Conservation (phyloP, 2,329 filamentous ascomycete genomes). For the Penicillium rolfsii region DNA sequence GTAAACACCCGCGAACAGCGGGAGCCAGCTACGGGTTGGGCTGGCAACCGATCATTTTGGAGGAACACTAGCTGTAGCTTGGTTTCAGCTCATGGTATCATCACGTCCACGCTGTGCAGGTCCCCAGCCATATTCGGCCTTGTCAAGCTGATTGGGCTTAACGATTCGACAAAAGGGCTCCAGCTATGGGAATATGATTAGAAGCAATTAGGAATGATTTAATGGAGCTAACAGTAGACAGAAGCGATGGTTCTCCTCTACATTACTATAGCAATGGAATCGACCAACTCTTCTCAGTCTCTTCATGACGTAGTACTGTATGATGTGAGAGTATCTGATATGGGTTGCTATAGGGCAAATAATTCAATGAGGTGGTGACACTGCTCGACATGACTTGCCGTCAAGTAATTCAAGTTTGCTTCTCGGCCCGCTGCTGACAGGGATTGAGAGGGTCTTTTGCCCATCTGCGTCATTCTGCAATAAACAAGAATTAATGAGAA, state of each 20-base stretch:
- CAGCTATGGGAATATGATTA: too few relatives aligned
- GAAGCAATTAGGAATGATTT: background rate
- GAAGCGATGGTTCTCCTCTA: background rate
- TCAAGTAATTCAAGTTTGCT: background rate
- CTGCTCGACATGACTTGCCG: background rate
- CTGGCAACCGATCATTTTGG: constrained; percentile 26
- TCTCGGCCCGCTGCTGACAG: background rate
- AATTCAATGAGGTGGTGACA: background rate
- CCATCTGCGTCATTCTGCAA: background rate
- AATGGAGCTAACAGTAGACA: background rate
- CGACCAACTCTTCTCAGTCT: background rate
- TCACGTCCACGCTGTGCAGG: background rate
- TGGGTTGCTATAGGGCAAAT: background rate
- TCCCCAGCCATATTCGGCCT: background rate
- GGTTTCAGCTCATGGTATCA: constrained; percentile 1
- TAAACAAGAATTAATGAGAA: background rate
- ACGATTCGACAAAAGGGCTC: too few relatives aligned
- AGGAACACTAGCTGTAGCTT: background rate
- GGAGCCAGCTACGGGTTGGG: constrained; percentile 22
- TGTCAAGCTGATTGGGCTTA: background rate
- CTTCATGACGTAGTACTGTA: background rate
- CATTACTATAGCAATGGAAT: background rate
- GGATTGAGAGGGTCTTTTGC: background rate
- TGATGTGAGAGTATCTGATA: too few relatives aligned
- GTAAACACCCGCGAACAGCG: constrained; percentile 29